Percentiles rank a stretch among this genome's conserved stretches.
Conservation (phyloP, 352 stramenopile genomes). For the Phytophthora tentaculata region DNA sequence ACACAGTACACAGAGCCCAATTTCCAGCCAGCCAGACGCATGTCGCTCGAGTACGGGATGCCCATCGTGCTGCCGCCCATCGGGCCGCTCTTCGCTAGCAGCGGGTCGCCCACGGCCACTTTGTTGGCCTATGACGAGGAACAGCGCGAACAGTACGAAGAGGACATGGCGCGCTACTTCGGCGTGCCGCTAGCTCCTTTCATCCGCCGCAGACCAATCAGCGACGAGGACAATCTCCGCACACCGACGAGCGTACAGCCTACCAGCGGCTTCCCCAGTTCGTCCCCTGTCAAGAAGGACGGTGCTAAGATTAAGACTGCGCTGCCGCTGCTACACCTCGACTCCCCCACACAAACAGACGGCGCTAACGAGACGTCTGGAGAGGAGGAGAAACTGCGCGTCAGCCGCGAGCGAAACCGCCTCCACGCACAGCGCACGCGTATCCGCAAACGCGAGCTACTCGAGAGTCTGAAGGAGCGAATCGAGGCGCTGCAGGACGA, state of each 20-base stretch:
- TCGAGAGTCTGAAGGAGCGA: constrained; percentile 77
- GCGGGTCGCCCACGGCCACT: constrained; percentile 1
- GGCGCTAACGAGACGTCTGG: constrained; percentile 10
- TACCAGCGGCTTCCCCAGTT: constrained; percentile 47
- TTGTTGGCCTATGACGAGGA: constrained; percentile 39
- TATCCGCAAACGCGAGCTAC: constrained; percentile 77
- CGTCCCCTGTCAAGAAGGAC: constrained; percentile 76
- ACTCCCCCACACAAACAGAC: constrained; percentile 47
- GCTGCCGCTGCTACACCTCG: constrained; percentile 49
- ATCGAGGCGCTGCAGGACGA: constrained; percentile 69
- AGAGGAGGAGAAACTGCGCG: constrained; percentile 73
- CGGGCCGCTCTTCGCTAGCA: constrained; percentile 53
- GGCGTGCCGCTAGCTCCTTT: constrained; percentile 39
- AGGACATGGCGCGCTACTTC: constrained; percentile 50
- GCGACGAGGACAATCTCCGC: constrained; percentile 40
- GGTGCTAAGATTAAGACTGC: constrained; percentile 29
- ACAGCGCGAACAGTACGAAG: constrained; percentile 39
- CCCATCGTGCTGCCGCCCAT: constrained; percentile 67
- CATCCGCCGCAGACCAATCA: constrained; percentile 24
- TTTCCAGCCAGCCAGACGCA: constrained; percentile 14
- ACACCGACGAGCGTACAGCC: constrained; percentile 65
- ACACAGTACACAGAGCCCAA: background rate
- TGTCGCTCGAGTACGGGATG: constrained; percentile 41
- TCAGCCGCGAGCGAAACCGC: constrained; percentile 79
- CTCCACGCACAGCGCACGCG: constrained; percentile 78